Evolutionary conservation across 345 rosid genomes (phyloP).

Genomic region (Conringia planisiliqua): DNA sequence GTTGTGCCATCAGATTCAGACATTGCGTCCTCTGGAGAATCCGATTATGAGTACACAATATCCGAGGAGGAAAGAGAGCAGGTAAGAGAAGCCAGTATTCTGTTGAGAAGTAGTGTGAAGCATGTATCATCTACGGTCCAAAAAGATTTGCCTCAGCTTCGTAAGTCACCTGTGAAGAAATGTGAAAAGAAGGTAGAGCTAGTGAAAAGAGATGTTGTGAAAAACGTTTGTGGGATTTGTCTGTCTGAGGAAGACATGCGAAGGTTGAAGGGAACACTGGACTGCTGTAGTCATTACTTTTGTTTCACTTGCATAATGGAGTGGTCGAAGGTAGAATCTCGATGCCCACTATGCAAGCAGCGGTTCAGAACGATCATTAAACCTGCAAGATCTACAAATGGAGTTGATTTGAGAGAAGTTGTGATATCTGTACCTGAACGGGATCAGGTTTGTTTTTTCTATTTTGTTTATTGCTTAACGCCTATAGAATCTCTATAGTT

Average conservation of each 20-base stretch:
- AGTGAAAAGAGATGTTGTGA: constrained; percentile 44
- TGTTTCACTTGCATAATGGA: constrained; percentile 96
- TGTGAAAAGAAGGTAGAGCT: constrained; percentile 80
- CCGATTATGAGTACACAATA: constrained; percentile 74
- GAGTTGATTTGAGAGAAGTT: constrained; percentile 70
- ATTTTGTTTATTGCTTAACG: neutral
- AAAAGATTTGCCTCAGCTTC: constrained; percentile 40
- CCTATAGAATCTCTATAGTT: constrained; percentile 3
- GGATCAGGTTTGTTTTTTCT: constrained; percentile 67
- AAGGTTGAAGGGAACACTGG: constrained; percentile 71
- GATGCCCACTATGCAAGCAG: constrained; percentile 95
- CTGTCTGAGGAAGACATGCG: constrained; percentile 88
- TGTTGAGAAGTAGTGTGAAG: constrained; percentile 51
- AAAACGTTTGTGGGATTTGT: constrained; percentile 90
- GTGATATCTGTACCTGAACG: constrained; percentile 76
- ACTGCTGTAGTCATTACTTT: constrained; percentile 93
- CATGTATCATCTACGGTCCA: constrained; percentile 46
- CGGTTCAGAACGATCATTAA: constrained; percentile 82
- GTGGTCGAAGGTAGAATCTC: constrained; percentile 98
- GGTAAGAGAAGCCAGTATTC: constrained; percentile 61
- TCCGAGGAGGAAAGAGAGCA: constrained; percentile 98
- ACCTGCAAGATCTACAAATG: constrained; percentile 71
- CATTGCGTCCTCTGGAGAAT: constrained; percentile 51
- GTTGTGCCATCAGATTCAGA: constrained; percentile 70
- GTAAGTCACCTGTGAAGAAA: constrained; percentile 48